Percentiles rank a stretch among this genome's conserved stretches.
These are phyloP conservation scores for Globisporangium cystogenes DNA, from an alignment of 352 stramenopile genomes.

Conservation along the genomic window DNA sequence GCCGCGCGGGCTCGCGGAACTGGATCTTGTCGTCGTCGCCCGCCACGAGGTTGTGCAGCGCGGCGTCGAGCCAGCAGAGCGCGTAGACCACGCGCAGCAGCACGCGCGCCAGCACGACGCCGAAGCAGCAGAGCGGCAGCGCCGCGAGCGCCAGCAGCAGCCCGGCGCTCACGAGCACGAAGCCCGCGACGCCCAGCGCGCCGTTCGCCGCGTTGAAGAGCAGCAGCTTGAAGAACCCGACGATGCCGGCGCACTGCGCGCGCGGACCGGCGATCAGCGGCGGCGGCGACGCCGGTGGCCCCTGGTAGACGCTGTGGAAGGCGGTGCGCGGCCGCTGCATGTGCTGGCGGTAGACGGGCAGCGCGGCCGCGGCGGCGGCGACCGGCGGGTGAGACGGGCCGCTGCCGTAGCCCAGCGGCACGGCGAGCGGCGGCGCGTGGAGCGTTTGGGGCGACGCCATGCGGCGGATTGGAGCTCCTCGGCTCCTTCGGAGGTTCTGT, in stretches of 20 bases:
- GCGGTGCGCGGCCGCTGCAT: slow-evolving; percentile 10
- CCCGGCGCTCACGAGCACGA: slow-evolving; percentile 7
- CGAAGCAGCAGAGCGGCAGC: slow-evolving; percentile 53
- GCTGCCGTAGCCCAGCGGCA: slow-evolving; percentile 10
- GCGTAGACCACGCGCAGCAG: slow-evolving; percentile 34
- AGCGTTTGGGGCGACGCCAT: neutral
- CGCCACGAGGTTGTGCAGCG: slow-evolving; percentile 51
- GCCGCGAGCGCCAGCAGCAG: slow-evolving; percentile 21
- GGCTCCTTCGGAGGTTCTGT: too few relatives aligned
- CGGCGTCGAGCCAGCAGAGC: slow-evolving; percentile 30
- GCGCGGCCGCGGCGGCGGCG: neutral
- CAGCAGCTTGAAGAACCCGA: slow-evolving; percentile 11
- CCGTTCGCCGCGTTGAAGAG: slow-evolving; percentile 18
- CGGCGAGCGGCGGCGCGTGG: neutral
- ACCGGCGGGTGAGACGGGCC: neutral
- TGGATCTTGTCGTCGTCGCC: slow-evolving; percentile 21
- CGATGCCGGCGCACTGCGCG: slow-evolving; percentile 5
- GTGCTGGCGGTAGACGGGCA: slow-evolving; percentile 10
- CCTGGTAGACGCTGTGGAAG: slow-evolving; percentile 11
- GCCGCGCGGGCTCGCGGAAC: slow-evolving; percentile 12
- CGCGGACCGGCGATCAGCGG: neutral
- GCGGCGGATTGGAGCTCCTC: too few relatives aligned
- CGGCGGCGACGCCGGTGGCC: neutral
- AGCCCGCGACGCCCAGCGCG: slow-evolving; percentile 10
- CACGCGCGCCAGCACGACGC: slow-evolving; percentile 38